Evolutionary conservation across 345 rosid genomes (phyloP), one percentile per base, ranked within the genome.

Genomic region (Turritis glabra): DNA sequence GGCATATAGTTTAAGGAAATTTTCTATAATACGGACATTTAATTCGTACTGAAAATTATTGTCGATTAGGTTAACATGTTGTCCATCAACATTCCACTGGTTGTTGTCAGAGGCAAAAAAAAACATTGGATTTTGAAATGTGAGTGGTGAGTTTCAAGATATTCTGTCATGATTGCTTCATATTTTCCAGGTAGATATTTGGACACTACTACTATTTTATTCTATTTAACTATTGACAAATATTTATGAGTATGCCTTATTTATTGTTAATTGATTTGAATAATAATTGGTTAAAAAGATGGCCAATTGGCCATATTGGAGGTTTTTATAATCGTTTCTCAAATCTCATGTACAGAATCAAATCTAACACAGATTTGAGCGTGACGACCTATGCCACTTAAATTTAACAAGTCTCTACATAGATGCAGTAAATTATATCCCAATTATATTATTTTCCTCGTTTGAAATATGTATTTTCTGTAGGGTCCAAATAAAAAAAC

Each of bases 151-250:
- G 79, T 78, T 81, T 79, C 90, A 80, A 88, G 77, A 87, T 76
- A 81, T 85, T 88, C 89, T 75, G 46, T 47, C 86, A 83, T 85
- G 75, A 83, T 86, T 84, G 85, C 75, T 74, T 76, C 79, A 66
- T 58, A 73, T 79, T 82, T 84, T 85, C 77, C 77, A 80, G 69
- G 82, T 79, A 66, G 82, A 85, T 77, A 71, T 54, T 62, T 64
- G 25, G 47, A 71, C 44, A 71, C 35, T 55, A 53, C 47, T 27
- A 55, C 22, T 47, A 61, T 32, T 52, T 29, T 11, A 22, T n/a
- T 60, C 29, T 21, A 4, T 27, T 67, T 32, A 41, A 52, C 12
- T 47, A 56, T 38, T 35, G 32, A 27, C 33, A 41, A 22, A 40
- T 27, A 41, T 1, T 38, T 37, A 38, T 6, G 18, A 46, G 48